A percentile compares a stretch with the other conserved stretches of the same genome.
Evolutionary conservation across 768 basidiomycete species (phyloP).

Genomic region (Pseudohyphozyma bogoriensis): DNA sequence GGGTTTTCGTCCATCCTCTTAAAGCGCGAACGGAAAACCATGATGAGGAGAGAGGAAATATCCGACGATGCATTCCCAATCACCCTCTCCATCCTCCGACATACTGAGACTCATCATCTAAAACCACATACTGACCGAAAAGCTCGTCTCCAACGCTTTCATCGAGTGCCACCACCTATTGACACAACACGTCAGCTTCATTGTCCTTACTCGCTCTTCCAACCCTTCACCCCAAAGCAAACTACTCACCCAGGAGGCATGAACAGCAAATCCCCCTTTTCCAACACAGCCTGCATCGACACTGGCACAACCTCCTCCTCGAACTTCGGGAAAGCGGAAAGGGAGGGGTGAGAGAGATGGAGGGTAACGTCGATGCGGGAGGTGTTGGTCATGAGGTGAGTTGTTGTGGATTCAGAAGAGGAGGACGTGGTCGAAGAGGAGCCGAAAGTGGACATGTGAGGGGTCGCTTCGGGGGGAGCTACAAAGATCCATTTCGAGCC

Average conservation of each 20-base stretch:
- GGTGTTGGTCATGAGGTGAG: conserved; percentile 61
- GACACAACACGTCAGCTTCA: neutral
- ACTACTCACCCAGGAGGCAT: conserved; percentile 59
- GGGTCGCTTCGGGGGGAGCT: conserved; percentile 52
- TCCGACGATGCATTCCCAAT: too few species aligned
- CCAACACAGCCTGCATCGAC: conserved; percentile 55
- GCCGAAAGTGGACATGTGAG: conserved; percentile 49
- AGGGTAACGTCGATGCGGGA: conserved; percentile 69
- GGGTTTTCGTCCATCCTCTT: too few species aligned
- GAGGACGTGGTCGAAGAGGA: neutral
- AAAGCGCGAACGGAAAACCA: too few species aligned
- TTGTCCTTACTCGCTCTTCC: neutral
- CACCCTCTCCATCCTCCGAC: too few species aligned
- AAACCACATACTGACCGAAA: conserved; percentile 33
- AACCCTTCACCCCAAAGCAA: neutral
- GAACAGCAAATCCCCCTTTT: conserved; percentile 75
- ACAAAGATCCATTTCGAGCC: conserved; percentile 88
- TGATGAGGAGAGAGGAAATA: too few species aligned
- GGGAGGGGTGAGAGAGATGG: conserved; percentile 16
- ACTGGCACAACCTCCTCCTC: conserved; percentile 48
- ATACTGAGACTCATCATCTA: too few species aligned
- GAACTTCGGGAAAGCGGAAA: neutral
- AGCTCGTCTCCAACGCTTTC: conserved; percentile 27
- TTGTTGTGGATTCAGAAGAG: neutral
- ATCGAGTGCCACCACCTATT: conserved; percentile 70